Conservation (phyloP, 2,329 filamentous ascomycete genomes). For the Dichotomopilus funicola region DNA sequence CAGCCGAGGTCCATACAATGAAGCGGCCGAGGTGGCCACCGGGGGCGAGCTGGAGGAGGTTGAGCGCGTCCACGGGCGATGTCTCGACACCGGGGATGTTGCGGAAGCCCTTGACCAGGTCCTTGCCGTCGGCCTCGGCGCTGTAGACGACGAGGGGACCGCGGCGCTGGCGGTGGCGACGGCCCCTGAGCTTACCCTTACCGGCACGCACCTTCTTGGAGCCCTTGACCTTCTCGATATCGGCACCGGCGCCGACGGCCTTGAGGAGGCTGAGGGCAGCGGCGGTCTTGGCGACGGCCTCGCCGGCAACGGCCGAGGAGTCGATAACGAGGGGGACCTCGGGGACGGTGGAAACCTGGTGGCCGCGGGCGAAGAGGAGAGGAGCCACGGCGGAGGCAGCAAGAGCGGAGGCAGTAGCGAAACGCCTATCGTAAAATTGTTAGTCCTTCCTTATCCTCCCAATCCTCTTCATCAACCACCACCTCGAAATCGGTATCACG, state of each 20-base stretch:
- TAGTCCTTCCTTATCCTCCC: constrained; percentile 11
- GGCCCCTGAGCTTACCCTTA: constrained; percentile 97
- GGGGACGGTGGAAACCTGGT: constrained; percentile 85
- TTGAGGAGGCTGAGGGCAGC: constrained; percentile 81
- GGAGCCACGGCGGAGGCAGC: constrained; percentile 93
- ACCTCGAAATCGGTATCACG: constrained; percentile 30
- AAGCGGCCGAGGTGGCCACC: constrained; percentile 98
- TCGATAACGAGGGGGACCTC: constrained; percentile 97
- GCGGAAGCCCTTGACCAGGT: constrained; percentile 90
- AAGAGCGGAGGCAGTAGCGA: constrained; percentile 94
- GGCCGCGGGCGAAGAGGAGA: constrained; percentile 92
- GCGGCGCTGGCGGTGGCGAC: constrained; percentile 94
- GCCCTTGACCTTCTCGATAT: constrained; percentile 91
- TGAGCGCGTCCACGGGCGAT: constrained; percentile 84
- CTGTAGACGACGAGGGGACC: constrained; percentile 97
- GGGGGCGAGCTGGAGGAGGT: constrained; percentile 98
- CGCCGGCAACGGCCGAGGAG: constrained; percentile 78
- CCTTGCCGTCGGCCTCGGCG: constrained; percentile 89
- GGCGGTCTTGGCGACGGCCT: constrained; percentile 79
- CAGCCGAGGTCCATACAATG: constrained; percentile 96
- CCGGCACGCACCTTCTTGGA: constrained; percentile 96
- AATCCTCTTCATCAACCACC: constrained; percentile 17
- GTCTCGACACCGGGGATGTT: constrained; percentile 99
- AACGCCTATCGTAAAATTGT: constrained; percentile 56
- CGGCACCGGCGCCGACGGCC: constrained; percentile 80